Evolutionary conservation across 1,284 basidiomycete species (phyloP).

Genomic region (Schizopora paradoxa): DNA sequence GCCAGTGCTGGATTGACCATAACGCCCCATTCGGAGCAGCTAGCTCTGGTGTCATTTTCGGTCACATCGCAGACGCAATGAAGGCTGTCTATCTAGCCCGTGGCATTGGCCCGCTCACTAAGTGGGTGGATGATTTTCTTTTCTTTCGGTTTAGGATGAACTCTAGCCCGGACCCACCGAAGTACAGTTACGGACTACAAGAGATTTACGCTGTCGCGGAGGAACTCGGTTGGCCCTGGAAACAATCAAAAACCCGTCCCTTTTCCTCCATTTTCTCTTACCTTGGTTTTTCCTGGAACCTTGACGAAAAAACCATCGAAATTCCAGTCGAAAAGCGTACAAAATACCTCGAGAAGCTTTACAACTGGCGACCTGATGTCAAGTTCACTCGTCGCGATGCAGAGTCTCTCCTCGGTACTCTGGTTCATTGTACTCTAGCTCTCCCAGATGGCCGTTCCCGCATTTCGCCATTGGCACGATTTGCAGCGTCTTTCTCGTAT

Average conservation of each 20-base stretch:
- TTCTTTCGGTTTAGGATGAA: constrained; percentile 21
- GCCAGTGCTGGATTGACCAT: constrained; percentile 19
- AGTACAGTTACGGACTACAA: constrained; percentile 13
- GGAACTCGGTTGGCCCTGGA: constrained; percentile 29
- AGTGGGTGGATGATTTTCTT: constrained; percentile 36
- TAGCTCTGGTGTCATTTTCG: constrained; percentile 30
- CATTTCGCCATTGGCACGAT: constrained; percentile 19
- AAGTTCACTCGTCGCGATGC: constrained; percentile 15
- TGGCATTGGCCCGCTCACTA: constrained; percentile 23
- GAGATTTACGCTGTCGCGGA: constrained; percentile 18
- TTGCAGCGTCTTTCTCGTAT: constrained; percentile 20
- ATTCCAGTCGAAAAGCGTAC: constrained; percentile 28
- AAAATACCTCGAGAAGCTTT: constrained; percentile 22
- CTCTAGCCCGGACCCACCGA: neutral
- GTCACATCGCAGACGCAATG: constrained; percentile 30
- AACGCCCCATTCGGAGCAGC: constrained; percentile 28
- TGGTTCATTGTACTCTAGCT: constrained; percentile 25
- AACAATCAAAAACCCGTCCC: constrained; percentile 24
- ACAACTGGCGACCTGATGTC: constrained; percentile 16
- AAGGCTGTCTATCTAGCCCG: constrained; percentile 20
- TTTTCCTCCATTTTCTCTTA: constrained; percentile 30
- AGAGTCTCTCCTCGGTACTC: constrained; percentile 17
- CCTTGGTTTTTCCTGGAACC: constrained; percentile 36
- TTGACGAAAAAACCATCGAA: constrained; percentile 24
- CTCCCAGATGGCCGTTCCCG: constrained; percentile 22